Evolutionary conservation across 2,329 filamentous ascomycete species (phyloP), one percentile per base, ranked within the genome.

Genomic region (Eutypella sp.): DNA sequence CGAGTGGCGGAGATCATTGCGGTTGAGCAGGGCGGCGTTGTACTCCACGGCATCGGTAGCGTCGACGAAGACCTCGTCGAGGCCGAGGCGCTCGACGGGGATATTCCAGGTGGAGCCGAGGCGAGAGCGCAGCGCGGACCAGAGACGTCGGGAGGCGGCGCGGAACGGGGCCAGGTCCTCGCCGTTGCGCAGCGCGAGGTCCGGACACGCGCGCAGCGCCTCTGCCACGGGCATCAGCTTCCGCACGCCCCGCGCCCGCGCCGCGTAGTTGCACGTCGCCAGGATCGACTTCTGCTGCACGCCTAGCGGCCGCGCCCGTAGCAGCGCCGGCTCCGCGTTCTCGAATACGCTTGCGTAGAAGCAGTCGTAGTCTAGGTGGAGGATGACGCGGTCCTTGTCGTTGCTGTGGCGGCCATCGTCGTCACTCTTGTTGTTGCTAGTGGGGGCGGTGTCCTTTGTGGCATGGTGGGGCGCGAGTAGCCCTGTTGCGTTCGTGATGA

Each of bases 311-410:
- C 86, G 69, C 1, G 76, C 74, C 60, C 82, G 89, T n/a, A n/a
- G n/a, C 47, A 96, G 72, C 2, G 76, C 71, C 1, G 90, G 89
- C 53, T 87, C 82, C 61, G 87, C 85, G 53, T 85, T 84, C 68
- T 96, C 90, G 55, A 93, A 85, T 8, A 93, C 90, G 41, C 89
- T 89, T 19, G 91, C 91, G 65, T 97, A 97, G 73, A 97, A 97
- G 71, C 89, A 95, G 70, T 92, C 88, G 64, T 90, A 88, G 66
- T 88, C 82, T 70, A 95, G 91, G 67, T 95, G 89, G 50, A 95
- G 70, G 60, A 95, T 85, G 61, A 89, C 72, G 57, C 87, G 78
- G 58, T 76, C 71, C 60, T 88, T 78, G 60, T 77, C 79, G 58
- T 78, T 68, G 55, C 58, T 71, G 33, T 56, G 55, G 20, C 51